A percentile compares a stretch with the other conserved stretches of the same genome.
These are phyloP conservation scores for Paraphoma sp. DNA, from an alignment of 2,329 filamentous ascomycete genomes.

Conservation along the genomic window DNA sequence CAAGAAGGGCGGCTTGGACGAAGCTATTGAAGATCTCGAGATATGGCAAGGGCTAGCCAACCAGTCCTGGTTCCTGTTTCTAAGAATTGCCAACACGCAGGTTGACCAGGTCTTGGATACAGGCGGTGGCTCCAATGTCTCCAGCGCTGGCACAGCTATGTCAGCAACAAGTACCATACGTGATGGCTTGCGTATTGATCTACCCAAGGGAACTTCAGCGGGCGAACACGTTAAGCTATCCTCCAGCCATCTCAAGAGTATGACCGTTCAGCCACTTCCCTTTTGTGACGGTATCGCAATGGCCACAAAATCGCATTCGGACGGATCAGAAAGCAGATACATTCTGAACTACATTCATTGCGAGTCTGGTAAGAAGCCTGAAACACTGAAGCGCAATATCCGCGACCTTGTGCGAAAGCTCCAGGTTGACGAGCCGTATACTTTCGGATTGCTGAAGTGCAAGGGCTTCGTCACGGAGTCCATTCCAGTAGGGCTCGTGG, in stretches of 20 bases:
- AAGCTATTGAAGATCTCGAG: conserved; percentile 3
- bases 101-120: neutral
- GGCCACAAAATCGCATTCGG: neutral
- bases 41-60: conserved; percentile 19
- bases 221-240: neutral
- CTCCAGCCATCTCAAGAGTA: neutral
- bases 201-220: neutral
- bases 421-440: conserved; percentile 27
- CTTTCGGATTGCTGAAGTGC: conserved; percentile 40
- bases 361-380: neutral
- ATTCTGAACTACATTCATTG: neutral
- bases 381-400: conserved; percentile 13
- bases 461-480: conserved; percentile 22
- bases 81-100: conserved; percentile 12
- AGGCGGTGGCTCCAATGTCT: neutral
- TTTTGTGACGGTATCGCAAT: neutral
- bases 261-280: neutral
- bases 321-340: neutral
- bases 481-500: neutral
- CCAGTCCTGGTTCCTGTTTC: conserved; percentile 18
- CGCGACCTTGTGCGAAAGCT: conserved; percentile 31
- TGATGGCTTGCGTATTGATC: neutral
- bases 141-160: neutral
- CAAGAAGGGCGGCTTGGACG: neutral
- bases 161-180: neutral